Evolutionary conservation across 2,329 filamentous ascomycete genomes (phyloP).

Genomic region (Aspergillus uvarum): DNA sequence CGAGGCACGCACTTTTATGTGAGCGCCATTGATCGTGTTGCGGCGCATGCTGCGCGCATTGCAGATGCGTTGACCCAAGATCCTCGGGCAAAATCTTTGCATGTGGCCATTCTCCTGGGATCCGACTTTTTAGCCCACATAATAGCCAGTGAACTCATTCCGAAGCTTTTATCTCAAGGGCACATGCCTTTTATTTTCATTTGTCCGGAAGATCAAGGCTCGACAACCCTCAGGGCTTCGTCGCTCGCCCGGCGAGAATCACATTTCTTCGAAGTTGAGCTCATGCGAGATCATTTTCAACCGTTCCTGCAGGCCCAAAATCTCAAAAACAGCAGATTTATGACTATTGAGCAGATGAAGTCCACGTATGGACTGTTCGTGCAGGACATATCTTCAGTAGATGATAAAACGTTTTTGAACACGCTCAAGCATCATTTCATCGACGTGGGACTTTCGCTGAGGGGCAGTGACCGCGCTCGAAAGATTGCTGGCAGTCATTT

Average conservation of each 20-base stretch:
- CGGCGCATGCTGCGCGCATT: conserved; percentile 10
- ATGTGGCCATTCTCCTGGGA: conserved; percentile 12
- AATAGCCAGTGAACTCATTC: conserved; percentile 9
- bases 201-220: not conserved
- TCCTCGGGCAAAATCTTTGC: conserved; percentile 3
- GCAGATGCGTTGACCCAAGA: conserved; percentile 11
- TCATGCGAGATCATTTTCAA: conserved; percentile 4
- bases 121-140: conserved; percentile 10
- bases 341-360: conserved; percentile 3
- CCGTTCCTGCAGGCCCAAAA: not conserved
- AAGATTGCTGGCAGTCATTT: conserved; percentile 4
- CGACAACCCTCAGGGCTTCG: not conserved
- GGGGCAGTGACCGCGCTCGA: conserved; percentile 1
- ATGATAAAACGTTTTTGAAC: not conserved
- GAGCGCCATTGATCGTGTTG: conserved; percentile 11
- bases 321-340: not conserved
- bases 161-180: conserved; percentile 9
- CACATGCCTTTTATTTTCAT: conserved; percentile 15
- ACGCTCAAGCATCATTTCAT: conserved; percentile 7
- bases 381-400: not conserved
- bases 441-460: conserved; percentile 10
- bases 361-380: conserved; percentile 7
- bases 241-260: conserved; percentile 7
- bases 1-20: conserved; percentile 13
- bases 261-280: conserved; percentile 8